Evolutionary conservation across 108 stramenopile species (phyloP), one percentile per base, ranked within the genome.

Genomic region (Ochromonas danica): DNA sequence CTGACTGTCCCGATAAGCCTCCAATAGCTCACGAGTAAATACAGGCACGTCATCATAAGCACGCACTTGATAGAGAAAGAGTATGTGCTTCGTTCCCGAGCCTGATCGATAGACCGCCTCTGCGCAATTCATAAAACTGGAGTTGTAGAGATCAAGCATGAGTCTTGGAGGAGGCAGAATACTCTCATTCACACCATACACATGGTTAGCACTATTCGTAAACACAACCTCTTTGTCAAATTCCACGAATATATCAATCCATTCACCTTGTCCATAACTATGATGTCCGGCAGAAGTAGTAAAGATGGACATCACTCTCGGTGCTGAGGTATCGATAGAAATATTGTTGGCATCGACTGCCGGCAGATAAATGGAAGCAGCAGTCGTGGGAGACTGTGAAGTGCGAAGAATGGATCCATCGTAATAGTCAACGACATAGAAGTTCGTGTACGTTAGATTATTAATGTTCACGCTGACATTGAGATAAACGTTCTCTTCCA

Each of bases 151-250:
- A 17, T 10, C 22, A 31, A 40, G 40, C 17, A 70, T 70, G 17
- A 57, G 17, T 57, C 22, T 10, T 22, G 51, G 51, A 10, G 22
- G 17, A 10, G 51, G 51, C 51, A 57, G 51, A 22, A 22, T 10
- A 10, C 17, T 17, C 51, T 57, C 17, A n/a, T n/a, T n/a, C 22
- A 14, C 22, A 6, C 45, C 45, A 22, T 14, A 51, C 6, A 22
- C 14, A 51, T 51, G 45, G 45, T 14, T 22, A 14, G 6, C 22
- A 14, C 14, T 14, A 10, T 33, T 6, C 63, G 6, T 6, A 6
- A 67, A 10, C 30, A 75, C 43, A 36, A 75, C 72, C 36, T 75
- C 40, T 28, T 45, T 6, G 10, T 27, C 36, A 75, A 75, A 75
- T 41, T 45, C 51, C 40, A 75, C 40, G 3, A 6, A 27, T 14